Evolutionary conservation across 495 filamentous ascomycete genomes (phyloP).

Genomic region (Ramalina peruviana): DNA sequence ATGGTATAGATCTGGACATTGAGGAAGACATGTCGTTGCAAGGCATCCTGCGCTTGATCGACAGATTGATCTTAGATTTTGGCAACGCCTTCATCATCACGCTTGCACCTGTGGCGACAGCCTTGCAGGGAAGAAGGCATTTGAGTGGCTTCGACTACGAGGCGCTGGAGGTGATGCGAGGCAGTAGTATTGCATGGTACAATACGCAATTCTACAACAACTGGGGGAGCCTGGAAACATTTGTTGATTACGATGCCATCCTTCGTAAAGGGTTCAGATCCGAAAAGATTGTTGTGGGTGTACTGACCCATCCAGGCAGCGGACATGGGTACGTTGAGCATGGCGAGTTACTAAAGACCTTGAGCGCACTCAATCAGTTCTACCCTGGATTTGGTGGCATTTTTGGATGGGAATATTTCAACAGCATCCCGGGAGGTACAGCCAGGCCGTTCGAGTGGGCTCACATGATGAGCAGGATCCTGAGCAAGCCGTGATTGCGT

Average conservation of each 20-base stretch:
- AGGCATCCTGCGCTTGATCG: constrained; percentile 59
- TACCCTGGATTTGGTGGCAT: constrained; percentile 63
- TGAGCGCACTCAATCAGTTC: constrained; percentile 32
- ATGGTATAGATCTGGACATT: constrained; percentile 74
- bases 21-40: constrained; percentile 60
- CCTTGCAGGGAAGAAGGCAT: constrained; percentile 43
- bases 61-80: constrained; percentile 57
- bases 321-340: constrained; percentile 45
- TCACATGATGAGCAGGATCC: constrained; percentile 30
- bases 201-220: constrained; percentile 79
- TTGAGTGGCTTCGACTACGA: constrained; percentile 66
- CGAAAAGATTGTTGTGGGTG: constrained; percentile 53
- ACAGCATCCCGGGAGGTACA: constrained; percentile 33
- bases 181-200: constrained; percentile 59
- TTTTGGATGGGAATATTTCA: constrained; percentile 79
- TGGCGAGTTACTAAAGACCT: constrained; percentile 29
- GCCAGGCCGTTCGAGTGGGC: constrained; percentile 60
- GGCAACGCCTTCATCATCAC: constrained; percentile 60
- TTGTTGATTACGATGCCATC: constrained; percentile 48
- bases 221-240: constrained; percentile 50
- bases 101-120: constrained; percentile 64
- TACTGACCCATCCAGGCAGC: constrained; percentile 56
- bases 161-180: constrained; percentile 48
- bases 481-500: neutral
- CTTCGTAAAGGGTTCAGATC: constrained; percentile 50